Conservation (phyloP, 2,329 filamentous ascomycete species). For the Fusarium haematococcum region DNA sequence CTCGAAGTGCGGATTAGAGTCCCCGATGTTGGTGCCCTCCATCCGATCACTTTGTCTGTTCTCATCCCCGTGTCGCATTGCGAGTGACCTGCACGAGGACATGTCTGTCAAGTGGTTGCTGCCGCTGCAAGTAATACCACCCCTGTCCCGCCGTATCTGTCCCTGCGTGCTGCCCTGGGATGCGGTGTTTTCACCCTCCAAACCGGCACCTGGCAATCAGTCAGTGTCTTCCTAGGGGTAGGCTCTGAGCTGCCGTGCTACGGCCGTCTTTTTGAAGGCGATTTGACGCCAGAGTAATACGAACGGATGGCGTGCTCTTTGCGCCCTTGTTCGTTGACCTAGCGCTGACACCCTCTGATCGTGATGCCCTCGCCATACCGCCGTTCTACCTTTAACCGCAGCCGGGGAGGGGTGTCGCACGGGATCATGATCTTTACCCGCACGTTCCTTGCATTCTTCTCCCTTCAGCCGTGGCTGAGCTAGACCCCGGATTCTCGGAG, state of each 20-base stretch:
- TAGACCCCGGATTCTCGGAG: not conserved
- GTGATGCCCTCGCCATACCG: not conserved
- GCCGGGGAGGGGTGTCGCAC: not conserved
- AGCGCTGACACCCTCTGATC: not conserved
- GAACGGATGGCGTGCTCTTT: not conserved
- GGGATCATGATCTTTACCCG: not conserved
- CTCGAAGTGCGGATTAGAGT: conserved; percentile 1
- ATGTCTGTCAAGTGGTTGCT: conserved; percentile 40
- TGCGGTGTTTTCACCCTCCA: conserved; percentile 2
- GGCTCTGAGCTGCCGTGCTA: conserved; percentile 3
- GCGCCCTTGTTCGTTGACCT: not conserved
- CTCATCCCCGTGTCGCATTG: conserved; percentile 31
- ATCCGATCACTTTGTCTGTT: conserved; percentile 28
- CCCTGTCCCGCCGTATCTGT: conserved; percentile 16
- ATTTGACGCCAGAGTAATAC: not conserved
- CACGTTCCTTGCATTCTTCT: not conserved
- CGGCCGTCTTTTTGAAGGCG: not conserved
- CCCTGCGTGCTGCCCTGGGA: not conserved
- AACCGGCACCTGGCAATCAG: conserved; percentile 16
- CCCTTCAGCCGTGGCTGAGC: not conserved
- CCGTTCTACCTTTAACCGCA: not conserved
- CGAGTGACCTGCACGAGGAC: conserved; percentile 38
- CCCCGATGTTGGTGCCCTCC: conserved; percentile 27
- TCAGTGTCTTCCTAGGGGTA: not conserved
- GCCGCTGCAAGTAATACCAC: conserved; percentile 42